These are phyloP conservation scores for Penicillium aurantiogriseum DNA, from an alignment of 2,329 filamentous ascomycete species.

Conservation along the genomic window DNA sequence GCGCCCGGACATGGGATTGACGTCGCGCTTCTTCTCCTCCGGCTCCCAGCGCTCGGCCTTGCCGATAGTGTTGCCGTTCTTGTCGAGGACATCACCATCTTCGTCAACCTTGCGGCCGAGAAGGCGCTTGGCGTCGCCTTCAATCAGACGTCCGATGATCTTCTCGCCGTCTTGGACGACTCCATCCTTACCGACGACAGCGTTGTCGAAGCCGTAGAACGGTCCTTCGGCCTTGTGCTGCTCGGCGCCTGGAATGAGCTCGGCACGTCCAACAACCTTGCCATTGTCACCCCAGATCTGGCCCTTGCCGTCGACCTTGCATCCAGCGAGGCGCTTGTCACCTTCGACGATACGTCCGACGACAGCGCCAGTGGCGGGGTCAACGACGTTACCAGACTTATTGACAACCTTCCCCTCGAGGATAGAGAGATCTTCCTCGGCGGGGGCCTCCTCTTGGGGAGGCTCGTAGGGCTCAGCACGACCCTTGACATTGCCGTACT, in stretches of 20 bases:
- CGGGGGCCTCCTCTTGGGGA: constrained; percentile 42
- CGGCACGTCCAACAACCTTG: constrained; percentile 59
- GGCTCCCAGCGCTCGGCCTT: constrained; percentile 68
- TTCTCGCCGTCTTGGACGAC: constrained; percentile 50
- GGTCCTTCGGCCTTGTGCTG: constrained; percentile 53
- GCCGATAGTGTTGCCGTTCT: constrained; percentile 65
- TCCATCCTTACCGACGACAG: constrained; percentile 58
- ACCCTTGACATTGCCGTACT: constrained; percentile 64
- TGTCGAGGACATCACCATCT: constrained; percentile 68
- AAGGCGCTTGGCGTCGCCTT: constrained; percentile 64
- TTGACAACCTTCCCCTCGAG: constrained; percentile 63
- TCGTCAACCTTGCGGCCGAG: constrained; percentile 65
- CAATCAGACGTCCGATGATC: constrained; percentile 55
- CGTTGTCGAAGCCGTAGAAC: constrained; percentile 60
- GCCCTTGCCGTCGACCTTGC: constrained; percentile 61
- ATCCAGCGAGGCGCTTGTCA: constrained; percentile 57
- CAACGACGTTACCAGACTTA: constrained; percentile 62
- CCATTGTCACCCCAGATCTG: constrained; percentile 64
- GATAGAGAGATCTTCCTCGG: constrained; percentile 56
- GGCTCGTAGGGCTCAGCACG: constrained; percentile 58
- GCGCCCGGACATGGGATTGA: constrained; percentile 59
- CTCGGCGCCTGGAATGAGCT: constrained; percentile 55
- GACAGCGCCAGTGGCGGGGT: constrained; percentile 55
- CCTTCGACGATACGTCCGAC: constrained; percentile 59
- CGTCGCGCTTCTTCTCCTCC: constrained; percentile 53